Conservation (phyloP, 2,329 filamentous ascomycete genomes). For the Aspergillus sp. region DNA sequence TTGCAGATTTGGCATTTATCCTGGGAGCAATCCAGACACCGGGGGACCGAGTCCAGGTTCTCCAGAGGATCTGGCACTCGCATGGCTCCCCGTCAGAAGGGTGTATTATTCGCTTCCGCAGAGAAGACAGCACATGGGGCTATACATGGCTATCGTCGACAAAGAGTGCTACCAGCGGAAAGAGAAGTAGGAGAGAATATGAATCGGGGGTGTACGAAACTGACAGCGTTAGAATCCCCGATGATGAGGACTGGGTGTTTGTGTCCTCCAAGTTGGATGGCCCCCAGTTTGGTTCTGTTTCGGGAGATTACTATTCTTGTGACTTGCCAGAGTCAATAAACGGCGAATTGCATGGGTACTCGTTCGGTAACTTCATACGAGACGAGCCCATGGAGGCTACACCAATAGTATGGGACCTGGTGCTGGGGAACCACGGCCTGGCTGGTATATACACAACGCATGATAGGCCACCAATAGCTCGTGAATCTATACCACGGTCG, state of each 20-base stretch:
- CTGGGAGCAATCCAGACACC: background rate
- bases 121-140: background rate
- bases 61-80: background rate
- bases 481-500: background rate
- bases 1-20: background rate
- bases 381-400: background rate
- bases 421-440: background rate
- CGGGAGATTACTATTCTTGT: background rate
- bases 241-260: background rate
- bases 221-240: background rate
- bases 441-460: conserved; percentile 1
- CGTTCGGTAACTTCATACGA: background rate
- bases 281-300: background rate
- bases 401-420: background rate
- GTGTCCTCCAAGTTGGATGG: background rate
- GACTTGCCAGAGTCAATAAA: background rate
- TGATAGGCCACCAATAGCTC: background rate
- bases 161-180: background rate
- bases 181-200: background rate
- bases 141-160: background rate
- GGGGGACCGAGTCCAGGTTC: background rate
- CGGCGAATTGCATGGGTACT: background rate
- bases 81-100: background rate
- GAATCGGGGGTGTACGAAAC: background rate
- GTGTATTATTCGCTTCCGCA: conserved; percentile 1